Percentiles rank a stretch among this genome's conserved stretches.
phyloP scores from a whole-genome alignment of 495 filamentous ascomycete genomes.

The Penicillium parvum region DNA sequence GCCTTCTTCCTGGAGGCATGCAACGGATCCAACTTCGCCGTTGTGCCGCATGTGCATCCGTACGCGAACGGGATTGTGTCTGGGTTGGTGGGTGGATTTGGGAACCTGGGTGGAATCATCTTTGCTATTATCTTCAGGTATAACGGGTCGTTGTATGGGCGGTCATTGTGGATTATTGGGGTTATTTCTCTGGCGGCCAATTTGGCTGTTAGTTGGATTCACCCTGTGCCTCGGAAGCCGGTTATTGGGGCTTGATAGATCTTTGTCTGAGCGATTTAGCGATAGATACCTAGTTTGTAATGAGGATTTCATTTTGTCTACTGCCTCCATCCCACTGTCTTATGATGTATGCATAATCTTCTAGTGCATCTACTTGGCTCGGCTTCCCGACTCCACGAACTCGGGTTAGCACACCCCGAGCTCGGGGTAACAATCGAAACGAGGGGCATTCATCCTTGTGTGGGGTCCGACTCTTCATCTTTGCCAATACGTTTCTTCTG shows the following conservation, averaged over 20 bases:
- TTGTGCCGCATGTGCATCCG: conserved; percentile 82
- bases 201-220: conserved; percentile 65
- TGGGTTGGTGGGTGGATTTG: conserved; percentile 70
- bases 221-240: conserved; percentile 52
- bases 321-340: too few species aligned
- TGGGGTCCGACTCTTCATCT: too few species aligned
- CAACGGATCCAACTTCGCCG: conserved; percentile 81
- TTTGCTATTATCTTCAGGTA: conserved; percentile 87
- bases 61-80: conserved; percentile 70
- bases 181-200: conserved; percentile 67
- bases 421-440: conserved; percentile 17
- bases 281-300: too few species aligned
- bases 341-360: too few species aligned
- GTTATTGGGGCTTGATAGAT: conserved; percentile 12
- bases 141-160: conserved; percentile 58
- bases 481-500: too few species aligned
- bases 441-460: conserved; percentile 16
- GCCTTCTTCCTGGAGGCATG: conserved; percentile 79
- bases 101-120: conserved; percentile 81
- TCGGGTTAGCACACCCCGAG: conserved; percentile 34
- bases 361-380: too few species aligned
- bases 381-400: conserved; percentile 5
- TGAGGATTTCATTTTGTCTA: too few species aligned
- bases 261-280: too few species aligned
- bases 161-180: conserved; percentile 77